A percentile compares a stretch with the other conserved stretches of the same genome.
phyloP scores from a whole-genome alignment of 805 yeast genomes.

The Jamesozyma piceae region DNA sequence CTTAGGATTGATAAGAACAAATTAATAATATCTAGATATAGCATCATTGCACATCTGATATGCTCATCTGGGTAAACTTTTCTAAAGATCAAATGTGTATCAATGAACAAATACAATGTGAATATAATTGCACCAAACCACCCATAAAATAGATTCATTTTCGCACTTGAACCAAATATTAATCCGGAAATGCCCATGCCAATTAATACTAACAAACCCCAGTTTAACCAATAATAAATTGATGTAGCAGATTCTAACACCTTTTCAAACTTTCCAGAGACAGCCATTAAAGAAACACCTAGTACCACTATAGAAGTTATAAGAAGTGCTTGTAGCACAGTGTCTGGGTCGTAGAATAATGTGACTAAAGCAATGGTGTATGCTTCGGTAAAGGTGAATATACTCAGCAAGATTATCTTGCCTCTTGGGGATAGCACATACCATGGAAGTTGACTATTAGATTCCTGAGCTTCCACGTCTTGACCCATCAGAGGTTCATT shows the following conservation, averaged over 20 bases:
- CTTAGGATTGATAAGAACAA: constrained; percentile 69
- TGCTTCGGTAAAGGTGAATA: constrained; percentile 69
- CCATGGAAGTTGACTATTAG: constrained; percentile 18
- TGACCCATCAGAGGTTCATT: constrained; percentile 6
- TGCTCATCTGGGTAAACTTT: constrained; percentile 76
- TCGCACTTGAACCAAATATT: constrained; percentile 56
- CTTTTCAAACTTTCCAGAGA: constrained; percentile 43
- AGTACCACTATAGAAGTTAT: constrained; percentile 61
- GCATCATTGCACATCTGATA: constrained; percentile 64
- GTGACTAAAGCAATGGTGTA: constrained; percentile 62
- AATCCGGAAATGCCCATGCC: constrained; percentile 58
- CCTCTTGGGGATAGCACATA: constrained; percentile 20
- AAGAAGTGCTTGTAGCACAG: constrained; percentile 61
- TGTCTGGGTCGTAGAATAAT: constrained; percentile 49
- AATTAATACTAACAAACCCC: constrained; percentile 56
- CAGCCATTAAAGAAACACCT: constrained; percentile 70
- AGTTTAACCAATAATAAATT: constrained; percentile 32
- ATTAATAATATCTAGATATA: constrained; percentile 77
- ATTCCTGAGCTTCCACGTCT: not conserved
- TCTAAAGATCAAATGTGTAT: constrained; percentile 72
- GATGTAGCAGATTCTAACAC: constrained; percentile 29
- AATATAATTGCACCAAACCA: constrained; percentile 68
- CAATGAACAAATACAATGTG: constrained; percentile 62
- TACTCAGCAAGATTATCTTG: constrained; percentile 42
- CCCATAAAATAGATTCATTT: constrained; percentile 58